Percentiles rank a stretch among this genome's conserved stretches.
Evolutionary conservation across 2,329 filamentous ascomycete genomes (phyloP).

Genomic region (Botrytis porri): DNA sequence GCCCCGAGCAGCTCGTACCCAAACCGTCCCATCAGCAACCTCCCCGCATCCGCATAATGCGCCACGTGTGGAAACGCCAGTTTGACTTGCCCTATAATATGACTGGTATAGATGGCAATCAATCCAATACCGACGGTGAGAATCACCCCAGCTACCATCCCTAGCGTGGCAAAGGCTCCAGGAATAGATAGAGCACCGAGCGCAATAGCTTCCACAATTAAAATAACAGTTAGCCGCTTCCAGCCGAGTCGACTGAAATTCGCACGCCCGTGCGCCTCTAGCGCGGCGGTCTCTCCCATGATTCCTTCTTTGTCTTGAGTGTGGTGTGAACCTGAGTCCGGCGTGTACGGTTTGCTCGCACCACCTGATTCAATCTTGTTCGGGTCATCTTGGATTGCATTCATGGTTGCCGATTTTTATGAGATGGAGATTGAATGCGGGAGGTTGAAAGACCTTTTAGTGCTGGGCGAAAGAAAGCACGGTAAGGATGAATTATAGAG

Average conservation of each 20-base stretch:
- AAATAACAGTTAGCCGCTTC: not conserved
- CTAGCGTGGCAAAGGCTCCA: slow-evolving; percentile 31
- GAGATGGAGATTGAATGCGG: not conserved
- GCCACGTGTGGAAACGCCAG: slow-evolving; percentile 31
- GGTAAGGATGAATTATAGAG: not conserved
- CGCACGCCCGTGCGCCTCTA: not conserved
- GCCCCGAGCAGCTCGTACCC: slow-evolving; percentile 48
- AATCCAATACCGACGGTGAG: slow-evolving; percentile 29
- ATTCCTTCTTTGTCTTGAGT: not conserved
- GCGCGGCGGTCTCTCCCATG: not conserved
- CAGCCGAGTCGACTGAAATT: not conserved
- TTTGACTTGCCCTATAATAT: slow-evolving; percentile 41
- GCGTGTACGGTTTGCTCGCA: not conserved
- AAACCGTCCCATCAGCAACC: slow-evolving; percentile 49
- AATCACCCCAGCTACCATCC: slow-evolving; percentile 34
- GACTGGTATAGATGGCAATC: slow-evolving; percentile 44
- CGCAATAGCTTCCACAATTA: not conserved
- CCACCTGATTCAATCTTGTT: not conserved
- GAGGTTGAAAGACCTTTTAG: not conserved
- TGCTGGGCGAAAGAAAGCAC: not conserved
- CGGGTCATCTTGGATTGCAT: not conserved
- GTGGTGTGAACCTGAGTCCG: not conserved
- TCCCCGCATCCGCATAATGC: slow-evolving; percentile 52
- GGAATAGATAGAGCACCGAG: slow-evolving; percentile 29
- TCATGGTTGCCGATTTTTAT: not conserved